These are phyloP conservation scores for Ilyonectria destructans DNA, from an alignment of 2,329 filamentous ascomycete species.

Conservation along the genomic window DNA sequence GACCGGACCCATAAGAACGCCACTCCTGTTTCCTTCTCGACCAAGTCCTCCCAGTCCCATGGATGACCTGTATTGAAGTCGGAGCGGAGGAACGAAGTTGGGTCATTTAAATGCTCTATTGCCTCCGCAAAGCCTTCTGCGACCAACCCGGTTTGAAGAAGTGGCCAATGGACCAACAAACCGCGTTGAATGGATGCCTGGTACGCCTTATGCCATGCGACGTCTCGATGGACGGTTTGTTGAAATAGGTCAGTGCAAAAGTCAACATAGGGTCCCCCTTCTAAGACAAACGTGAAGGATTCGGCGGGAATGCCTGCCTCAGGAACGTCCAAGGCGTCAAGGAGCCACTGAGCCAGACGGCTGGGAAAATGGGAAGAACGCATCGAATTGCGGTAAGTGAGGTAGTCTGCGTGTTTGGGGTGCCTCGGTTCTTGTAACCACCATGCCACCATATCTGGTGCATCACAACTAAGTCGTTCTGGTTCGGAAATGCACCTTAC, in stretches of 20 bases:
- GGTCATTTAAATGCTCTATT: neutral
- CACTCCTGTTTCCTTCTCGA: neutral
- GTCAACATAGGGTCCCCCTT: accelerated
- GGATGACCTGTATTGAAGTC: slow-evolving; percentile 14
- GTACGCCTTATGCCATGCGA: neutral
- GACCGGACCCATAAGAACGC: neutral
- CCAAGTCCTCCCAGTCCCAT: slow-evolving; percentile 8
- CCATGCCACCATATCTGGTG: neutral
- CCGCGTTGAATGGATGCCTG: neutral
- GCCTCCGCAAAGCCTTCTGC: neutral
- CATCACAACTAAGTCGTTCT: accelerated
- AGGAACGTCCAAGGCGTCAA: accelerated
- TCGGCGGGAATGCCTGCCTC: slow-evolving; percentile 26
- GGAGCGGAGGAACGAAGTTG: slow-evolving; percentile 1
- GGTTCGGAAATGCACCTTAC: neutral
- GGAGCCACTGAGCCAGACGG: neutral
- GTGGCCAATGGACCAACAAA: neutral
- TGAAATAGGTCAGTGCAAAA: slow-evolving; percentile 28
- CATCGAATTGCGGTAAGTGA: neutral
- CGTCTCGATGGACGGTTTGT: neutral
- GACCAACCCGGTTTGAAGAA: neutral
- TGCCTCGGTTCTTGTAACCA: neutral
- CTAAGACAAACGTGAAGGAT: slow-evolving; percentile 1
- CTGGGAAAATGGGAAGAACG: neutral
- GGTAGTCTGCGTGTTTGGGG: neutral